Evolutionary conservation across 2,329 filamentous ascomycete species (phyloP), one percentile per base, ranked within the genome.

Genomic region (Botryosphaeria dothidea): DNA sequence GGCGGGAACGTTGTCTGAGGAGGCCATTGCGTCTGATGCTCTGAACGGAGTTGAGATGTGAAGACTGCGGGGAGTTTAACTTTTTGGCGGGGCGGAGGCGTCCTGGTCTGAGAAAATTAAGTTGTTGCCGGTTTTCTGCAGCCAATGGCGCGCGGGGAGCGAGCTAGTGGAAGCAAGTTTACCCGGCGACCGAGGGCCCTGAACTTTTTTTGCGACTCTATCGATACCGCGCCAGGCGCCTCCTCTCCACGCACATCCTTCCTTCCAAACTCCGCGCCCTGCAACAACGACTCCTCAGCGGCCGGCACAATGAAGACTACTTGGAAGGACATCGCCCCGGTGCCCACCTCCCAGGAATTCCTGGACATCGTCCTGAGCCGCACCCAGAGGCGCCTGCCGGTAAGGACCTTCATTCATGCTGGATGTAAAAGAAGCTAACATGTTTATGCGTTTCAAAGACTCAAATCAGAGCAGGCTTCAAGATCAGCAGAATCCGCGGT

Each of bases 311-410:
- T 70, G 69, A 70, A 70, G 67, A 68, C 67, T 9, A 68, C 68
- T 64, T 89, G 57, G 58, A 62, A 66, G 78, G 89, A 91, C 76
- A 96, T 96, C 72, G 89, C 91, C 68, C 92, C 92, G 70, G 92
- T 96, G 70, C 94, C 94, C 66, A 96, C 92, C 74, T 90, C 90
- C 78, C 90, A 96, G 83, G 95, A 99, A 81, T 98, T 99, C 76
- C 86, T 99, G 73, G 95, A 99, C 81, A 97, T 99, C 78, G 93
- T 98, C 70, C 86, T 99, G 73, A 96, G 92, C 75, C 86, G 95
- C 66, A 78, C 76, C 68, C 94, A 98, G 85, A 87, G 94, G 75
- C 90, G 94, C 68, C 84, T 99, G 69, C 38, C 38, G 2, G 45
- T 25, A 21, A 23, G 21, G n/a, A n/a, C 45, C 21, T 25, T 21